phyloP scores from a whole-genome alignment of 495 filamentous ascomycete species.

The Penicillium coprophilum region DNA sequence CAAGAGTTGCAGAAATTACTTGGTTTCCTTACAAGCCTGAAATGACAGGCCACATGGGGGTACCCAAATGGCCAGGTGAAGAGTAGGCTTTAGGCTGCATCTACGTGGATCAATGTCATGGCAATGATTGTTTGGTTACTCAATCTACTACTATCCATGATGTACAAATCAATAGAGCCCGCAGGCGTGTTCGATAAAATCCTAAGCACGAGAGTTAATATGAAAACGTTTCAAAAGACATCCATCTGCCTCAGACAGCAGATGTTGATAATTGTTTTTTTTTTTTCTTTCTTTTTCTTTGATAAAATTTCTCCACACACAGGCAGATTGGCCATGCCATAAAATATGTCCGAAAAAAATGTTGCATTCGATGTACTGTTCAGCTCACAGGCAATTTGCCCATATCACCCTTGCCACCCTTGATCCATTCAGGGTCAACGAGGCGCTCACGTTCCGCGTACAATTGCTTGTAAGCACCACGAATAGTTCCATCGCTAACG shows the following conservation, averaged over 20 bases:
- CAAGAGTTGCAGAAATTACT: too few relatives aligned
- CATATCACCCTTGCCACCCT: constrained; percentile 66
- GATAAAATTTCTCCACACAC: background rate
- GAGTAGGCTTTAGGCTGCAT: background rate
- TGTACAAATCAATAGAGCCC: background rate
- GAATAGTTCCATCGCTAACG: constrained; percentile 94
- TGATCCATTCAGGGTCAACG: constrained; percentile 72
- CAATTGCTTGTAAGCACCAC: constrained; percentile 88
- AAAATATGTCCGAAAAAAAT: background rate
- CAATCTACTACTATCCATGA: background rate
- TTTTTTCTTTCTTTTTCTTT: background rate
- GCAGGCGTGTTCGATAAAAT: background rate
- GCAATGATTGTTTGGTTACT: background rate
- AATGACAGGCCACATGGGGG: too few relatives aligned
- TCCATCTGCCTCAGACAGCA: background rate
- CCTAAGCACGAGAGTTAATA: background rate
- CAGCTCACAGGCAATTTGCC: constrained; percentile 62
- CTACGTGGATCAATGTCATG: background rate
- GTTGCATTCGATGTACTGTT: background rate
- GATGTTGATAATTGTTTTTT: background rate
- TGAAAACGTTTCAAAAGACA: background rate
- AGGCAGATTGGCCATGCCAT: background rate
- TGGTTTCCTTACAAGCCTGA: too few relatives aligned
- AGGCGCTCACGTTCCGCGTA: constrained; percentile 70
- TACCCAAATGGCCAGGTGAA: background rate